Percentiles rank a stretch among this genome's conserved stretches.
phyloP scores from a whole-genome alignment of 805 yeast species.

The Saccharomyces eubayanus region DNA sequence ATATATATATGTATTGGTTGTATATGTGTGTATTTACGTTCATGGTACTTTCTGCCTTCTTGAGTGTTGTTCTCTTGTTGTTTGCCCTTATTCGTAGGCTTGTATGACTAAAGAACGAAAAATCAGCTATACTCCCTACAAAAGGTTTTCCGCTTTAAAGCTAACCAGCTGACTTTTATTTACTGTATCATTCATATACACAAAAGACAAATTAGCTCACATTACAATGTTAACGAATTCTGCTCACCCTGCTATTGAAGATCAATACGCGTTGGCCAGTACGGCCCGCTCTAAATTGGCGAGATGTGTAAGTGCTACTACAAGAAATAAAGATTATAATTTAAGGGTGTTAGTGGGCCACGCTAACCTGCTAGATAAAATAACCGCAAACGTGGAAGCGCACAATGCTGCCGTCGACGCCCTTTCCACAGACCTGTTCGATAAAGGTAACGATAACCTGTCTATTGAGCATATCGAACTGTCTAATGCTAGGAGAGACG shows the following conservation, averaged over 20 bases:
- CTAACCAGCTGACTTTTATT: not conserved
- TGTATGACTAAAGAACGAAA: not conserved
- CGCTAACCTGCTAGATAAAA: constrained; percentile 27
- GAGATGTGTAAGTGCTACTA: constrained; percentile 11
- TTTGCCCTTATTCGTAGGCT: not conserved
- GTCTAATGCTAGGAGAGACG: not conserved
- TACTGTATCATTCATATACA: not conserved
- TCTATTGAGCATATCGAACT: not conserved
- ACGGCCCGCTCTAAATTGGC: constrained; percentile 19
- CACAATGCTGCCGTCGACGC: not conserved
- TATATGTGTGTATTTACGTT: too few relatives aligned
- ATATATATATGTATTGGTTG: not conserved
- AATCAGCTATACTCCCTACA: not conserved
- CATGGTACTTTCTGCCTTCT: not conserved
- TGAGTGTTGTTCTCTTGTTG: not conserved
- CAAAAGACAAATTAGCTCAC: not conserved
- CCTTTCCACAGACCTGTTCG: not conserved
- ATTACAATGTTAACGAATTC: not conserved
- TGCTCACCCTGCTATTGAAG: not conserved
- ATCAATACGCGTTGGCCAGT: constrained; percentile 10
- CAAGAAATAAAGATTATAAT: constrained; percentile 17
- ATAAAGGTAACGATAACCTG: not conserved
- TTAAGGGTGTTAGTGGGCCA: constrained; percentile 28
- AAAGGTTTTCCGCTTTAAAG: not conserved
- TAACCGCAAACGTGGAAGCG: constrained; percentile 16